Conservation (phyloP, 2,329 filamentous ascomycete species). For the Cytospora schulzeri region DNA sequence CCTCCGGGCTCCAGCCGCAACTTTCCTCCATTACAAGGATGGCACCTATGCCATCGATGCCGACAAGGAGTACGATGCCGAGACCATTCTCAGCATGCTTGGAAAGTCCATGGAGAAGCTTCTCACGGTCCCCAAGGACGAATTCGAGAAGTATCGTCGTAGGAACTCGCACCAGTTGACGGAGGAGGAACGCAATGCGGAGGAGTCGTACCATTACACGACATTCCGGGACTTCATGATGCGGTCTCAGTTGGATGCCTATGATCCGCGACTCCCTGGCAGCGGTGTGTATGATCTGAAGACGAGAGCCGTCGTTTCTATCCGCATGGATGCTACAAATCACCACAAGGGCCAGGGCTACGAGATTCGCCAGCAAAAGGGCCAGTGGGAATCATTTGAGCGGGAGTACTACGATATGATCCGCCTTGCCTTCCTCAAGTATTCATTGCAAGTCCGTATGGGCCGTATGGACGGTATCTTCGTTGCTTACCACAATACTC, state of each 20-base stretch:
- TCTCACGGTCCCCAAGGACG: slow-evolving; percentile 76
- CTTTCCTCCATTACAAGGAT: slow-evolving; percentile 80
- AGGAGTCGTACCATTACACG: slow-evolving; percentile 86
- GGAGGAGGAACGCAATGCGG: slow-evolving; percentile 69
- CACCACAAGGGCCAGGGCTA: slow-evolving; percentile 81
- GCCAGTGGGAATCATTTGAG: slow-evolving; percentile 88
- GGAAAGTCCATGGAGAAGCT: slow-evolving; percentile 97
- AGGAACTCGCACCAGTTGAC: slow-evolving; percentile 67
- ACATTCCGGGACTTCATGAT: slow-evolving; percentile 86
- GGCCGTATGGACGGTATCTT: slow-evolving; percentile 99
- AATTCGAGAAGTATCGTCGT: slow-evolving; percentile 83
- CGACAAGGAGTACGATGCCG: slow-evolving; percentile 86
- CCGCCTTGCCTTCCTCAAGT: slow-evolving; percentile 90
- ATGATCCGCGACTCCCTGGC: slow-evolving; percentile 83
- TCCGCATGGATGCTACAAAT: slow-evolving; percentile 80
- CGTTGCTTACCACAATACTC: slow-evolving; percentile 91
- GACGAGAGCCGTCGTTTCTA: slow-evolving; percentile 86
- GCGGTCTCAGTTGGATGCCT: slow-evolving; percentile 90
- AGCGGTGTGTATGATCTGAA: slow-evolving; percentile 96
- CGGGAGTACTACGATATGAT: slow-evolving; percentile 98
- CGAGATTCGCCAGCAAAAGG: slow-evolving; percentile 75
- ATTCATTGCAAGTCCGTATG: slow-evolving; percentile 94
- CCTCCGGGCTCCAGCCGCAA: slow-evolving; percentile 71
- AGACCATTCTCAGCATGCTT: slow-evolving; percentile 86
- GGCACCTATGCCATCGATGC: slow-evolving; percentile 93